Evolutionary conservation across 345 rosid species (phyloP), one percentile per base, ranked within the genome.

Genomic region (Hypericum perforatum): DNA sequence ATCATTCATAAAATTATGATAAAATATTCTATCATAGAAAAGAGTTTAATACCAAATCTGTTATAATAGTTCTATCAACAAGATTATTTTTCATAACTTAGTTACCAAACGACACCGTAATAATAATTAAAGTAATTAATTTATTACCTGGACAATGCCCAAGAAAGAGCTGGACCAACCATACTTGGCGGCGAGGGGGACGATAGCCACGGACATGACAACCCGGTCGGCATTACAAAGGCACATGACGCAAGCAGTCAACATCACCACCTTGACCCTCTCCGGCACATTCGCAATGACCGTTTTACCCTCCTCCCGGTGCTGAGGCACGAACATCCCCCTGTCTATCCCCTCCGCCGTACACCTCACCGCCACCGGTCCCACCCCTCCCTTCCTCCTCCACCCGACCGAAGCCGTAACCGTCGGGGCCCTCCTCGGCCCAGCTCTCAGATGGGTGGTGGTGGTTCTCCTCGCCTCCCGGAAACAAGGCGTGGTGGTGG

Each of bases 131-230:
- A 42, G 0, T 4, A 15, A 38, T 10, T 10, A 3, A 22, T 22
- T 22, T 22, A 5, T 11, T 81, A 91, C 98, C 98, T 91, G 98
- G 57, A 91, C 96, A 42, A 87, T 74, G 69, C 98, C 98, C 46
- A 87, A 47, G 67, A 91, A 91, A 41, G 89, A 71, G 60, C 75
- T 91, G 54, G 96, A 91, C 98, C 98, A 91, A 0, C 90, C 94
- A 56, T 60, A 64, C 58, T 79, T 78, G 7, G 85, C 79, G 36
- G 98, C 96, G 3, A 91, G 86, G 11, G 98, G 98, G 49, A 91
- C 98, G 43, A 87, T 63, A 32, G 98, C 83, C 0, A 91, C 95
- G 0, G 98, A 91, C 98, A 64, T 64, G 5, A 64, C 69, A 11
- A 64, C 59, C 8, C 69, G 53, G 14, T 64, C 69, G 15, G 98